Percentiles rank a stretch among this genome's conserved stretches.
phyloP scores from a whole-genome alignment of 805 yeast genomes.

The Saccharomycopsis vini region DNA sequence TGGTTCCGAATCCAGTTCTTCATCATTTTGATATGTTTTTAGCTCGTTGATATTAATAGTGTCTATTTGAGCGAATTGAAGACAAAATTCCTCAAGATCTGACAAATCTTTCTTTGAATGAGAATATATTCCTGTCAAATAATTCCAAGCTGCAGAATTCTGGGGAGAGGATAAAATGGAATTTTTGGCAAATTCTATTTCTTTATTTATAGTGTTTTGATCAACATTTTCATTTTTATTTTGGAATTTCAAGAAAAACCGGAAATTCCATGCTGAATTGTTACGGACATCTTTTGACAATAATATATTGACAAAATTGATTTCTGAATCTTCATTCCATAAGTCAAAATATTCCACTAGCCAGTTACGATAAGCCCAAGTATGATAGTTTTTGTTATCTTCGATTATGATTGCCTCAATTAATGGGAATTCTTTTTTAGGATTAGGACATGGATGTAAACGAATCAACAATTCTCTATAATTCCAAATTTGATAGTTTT shows the following conservation, averaged over 20 bases:
- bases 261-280: constrained; percentile 90
- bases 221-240: constrained; percentile 18
- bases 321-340: constrained; percentile 38
- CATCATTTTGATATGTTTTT: constrained; percentile 18
- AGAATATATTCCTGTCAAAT: constrained; percentile 51
- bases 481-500: constrained; percentile 97
- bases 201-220: constrained; percentile 30
- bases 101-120: constrained; percentile 24
- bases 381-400: constrained; percentile 90
- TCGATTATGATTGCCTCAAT: constrained; percentile 59
- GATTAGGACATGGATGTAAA: constrained; percentile 26
- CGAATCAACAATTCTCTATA: constrained; percentile 65
- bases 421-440: constrained; percentile 55
- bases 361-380: constrained; percentile 93
- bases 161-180: constrained; percentile 59
- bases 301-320: constrained; percentile 38
- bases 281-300: constrained; percentile 64
- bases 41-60: constrained; percentile 20
- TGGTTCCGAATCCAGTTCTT: constrained; percentile 20
- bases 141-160: constrained; percentile 83
- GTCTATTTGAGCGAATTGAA: constrained; percentile 30
- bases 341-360: constrained; percentile 48
- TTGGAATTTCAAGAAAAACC: constrained; percentile 43
- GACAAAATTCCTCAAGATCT: constrained; percentile 39
- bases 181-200: constrained; percentile 42